Evolutionary conservation across 2,329 filamentous ascomycete genomes (phyloP), one percentile per base, ranked within the genome.

Genomic region (Colletotrichum chlorophyti): DNA sequence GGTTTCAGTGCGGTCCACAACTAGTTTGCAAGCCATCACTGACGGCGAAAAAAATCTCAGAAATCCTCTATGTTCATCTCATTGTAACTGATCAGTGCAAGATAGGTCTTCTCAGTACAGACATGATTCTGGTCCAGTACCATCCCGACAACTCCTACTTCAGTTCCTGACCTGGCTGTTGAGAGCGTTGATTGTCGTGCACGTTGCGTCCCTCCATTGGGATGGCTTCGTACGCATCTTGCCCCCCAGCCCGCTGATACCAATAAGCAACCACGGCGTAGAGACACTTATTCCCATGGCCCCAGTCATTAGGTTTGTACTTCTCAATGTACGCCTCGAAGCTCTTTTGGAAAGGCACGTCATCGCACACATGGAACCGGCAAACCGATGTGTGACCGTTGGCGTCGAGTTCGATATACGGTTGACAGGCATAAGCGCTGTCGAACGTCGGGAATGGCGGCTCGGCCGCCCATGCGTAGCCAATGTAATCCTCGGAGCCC

Each of bases 341-440:
- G 19, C 51, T 55, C 31, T 59, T 32, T 37, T 43, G 50, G 6
- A 59, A 59, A 4, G 55, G 55, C 19, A 59, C 43, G 29, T 59
- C 35, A 19, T 59, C 55, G 27, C 55, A 59, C 12, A 59, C 37
- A n/a, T 59, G 55, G 32, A 59, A 59, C 9, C 55, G 55, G 26
- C 55, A 59, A 3, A 59, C 43, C 10, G 55, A 59, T 11, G 55
- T 59, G n/a, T 59, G 55, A 1, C 55, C 55, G n/a, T 59, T 59
- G 31, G 51, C 55, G 17, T 59, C 38, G 9, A 59, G 37, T 24
- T 59, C 55, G 12, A 59, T 23, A 14, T 49, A 40, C 1, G 55
- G 55, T 4, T 59, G 55, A 37, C 51, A 59, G 14, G 55, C 55
- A 19, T 55, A 59, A 14, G 55, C 55, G 17, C 55, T 59, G 17